Conservation (phyloP, 129 eudicot species). For the Pulicaria dysenterica region DNA sequence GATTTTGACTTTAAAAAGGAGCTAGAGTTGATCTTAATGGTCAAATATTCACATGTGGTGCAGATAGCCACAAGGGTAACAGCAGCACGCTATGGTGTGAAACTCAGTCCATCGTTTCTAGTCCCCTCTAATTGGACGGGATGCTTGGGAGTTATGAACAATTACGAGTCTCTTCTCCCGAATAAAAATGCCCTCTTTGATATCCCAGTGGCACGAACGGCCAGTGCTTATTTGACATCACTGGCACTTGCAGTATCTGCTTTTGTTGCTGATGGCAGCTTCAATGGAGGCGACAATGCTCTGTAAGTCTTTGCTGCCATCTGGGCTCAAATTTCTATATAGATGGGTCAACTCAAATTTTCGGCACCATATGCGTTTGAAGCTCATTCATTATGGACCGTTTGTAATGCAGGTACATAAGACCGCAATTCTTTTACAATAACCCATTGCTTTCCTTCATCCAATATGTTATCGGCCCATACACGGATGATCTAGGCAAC, state of each 20-base stretch:
- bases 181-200: conserved; percentile 92
- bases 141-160: conserved; percentile 94
- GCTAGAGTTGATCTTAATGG: not conserved
- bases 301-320: conserved; percentile 49
- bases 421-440: conserved; percentile 95
- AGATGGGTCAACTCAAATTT: not conserved
- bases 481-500: conserved; percentile 87
- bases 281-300: conserved; percentile 98
- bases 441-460: conserved; percentile 94
- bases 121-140: conserved; percentile 98
- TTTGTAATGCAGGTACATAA: conserved; percentile 68
- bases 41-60: conserved; percentile 20
- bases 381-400: not conserved
- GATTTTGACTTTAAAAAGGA: not conserved
- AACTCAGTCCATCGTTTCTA: conserved; percentile 93
- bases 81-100: conserved; percentile 85
- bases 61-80: conserved; percentile 87
- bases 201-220: conserved; percentile 95
- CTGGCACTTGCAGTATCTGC: conserved; percentile 84
- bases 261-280: conserved; percentile 85
- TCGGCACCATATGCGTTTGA: not conserved
- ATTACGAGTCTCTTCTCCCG: conserved; percentile 89
- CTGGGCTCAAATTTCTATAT: not conserved
- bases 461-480: conserved; percentile 82
- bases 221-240: conserved; percentile 95